Conservation (phyloP, 2,329 filamentous ascomycete genomes). For the Dryadomyces quercivorus region DNA sequence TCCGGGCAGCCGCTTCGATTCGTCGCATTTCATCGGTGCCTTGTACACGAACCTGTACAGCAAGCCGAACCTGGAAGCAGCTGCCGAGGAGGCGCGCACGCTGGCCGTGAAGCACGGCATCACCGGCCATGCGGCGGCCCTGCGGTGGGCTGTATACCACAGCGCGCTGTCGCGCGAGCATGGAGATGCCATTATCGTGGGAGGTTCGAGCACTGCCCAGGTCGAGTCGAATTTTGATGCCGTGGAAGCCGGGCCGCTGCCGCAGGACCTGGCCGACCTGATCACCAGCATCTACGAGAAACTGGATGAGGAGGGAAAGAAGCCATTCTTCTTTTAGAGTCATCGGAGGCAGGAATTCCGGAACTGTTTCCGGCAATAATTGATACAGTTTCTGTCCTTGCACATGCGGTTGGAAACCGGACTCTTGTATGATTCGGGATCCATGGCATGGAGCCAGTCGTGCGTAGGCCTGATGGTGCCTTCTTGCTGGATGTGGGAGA, state of each 20-base stretch:
- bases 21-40: constrained; percentile 10
- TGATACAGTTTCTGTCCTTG: no score
- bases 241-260: constrained; percentile 26
- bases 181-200: constrained; percentile 24
- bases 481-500: no score
- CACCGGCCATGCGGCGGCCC: constrained; percentile 24
- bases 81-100: constrained; percentile 15
- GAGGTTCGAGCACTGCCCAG: constrained; percentile 21
- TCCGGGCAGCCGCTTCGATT: constrained; percentile 15
- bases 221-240: constrained; percentile 21
- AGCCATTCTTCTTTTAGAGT: background rate
- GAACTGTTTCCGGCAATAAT: no score
- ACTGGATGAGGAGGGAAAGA: constrained; percentile 3
- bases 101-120: constrained; percentile 22
- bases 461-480: no score
- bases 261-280: constrained; percentile 18
- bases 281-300: constrained; percentile 2
- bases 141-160: constrained; percentile 28
- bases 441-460: no score
- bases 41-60: constrained; percentile 17
- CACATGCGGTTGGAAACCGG: no score
- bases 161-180: constrained; percentile 18
- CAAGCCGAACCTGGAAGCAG: constrained; percentile 16
- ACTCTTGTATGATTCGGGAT: no score
- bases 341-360: no score